Evolutionary conservation across 2,329 filamentous ascomycete genomes (phyloP), one percentile per base, ranked within the genome.

Genomic region (Bertia moriformis): DNA sequence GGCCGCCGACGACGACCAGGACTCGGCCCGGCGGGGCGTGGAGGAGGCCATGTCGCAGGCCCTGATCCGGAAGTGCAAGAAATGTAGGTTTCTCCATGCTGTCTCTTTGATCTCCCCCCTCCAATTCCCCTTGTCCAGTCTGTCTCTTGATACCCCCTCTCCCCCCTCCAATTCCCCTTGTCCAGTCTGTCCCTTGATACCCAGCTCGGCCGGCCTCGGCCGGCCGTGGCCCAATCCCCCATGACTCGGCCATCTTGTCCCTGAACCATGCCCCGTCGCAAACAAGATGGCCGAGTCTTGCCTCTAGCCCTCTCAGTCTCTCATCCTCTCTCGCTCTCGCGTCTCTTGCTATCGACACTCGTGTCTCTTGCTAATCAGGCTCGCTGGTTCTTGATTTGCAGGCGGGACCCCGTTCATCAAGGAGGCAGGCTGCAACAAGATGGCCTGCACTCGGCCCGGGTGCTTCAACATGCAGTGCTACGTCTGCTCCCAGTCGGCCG

Each of bases 21-120:
- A 77, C 4, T 67, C 69, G 3, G 64, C 71, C 14, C 73, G 82
- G 14, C 81, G 80, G 45, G 56, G 65, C 3, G 73, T 93, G 19
- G 86, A 93, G 54, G 85, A 93, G 53, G 85, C 84, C 15, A 89
- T 88, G 81, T 85, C 82, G 2, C 68, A 71, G 14, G 86, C 86
- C 2, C 50, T 93, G 46, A 81, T 93, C 40, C 72, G 86, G 15
- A 74, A 65, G 19, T 93, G 86, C 63, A 85, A 84, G 48, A 67
- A 68, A 46, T 77, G 72, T 62, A 50, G n/a, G n/a, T n/a, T n/a
- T n/a, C 50, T 55, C 51, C 46, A 2, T 1, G 12, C 22, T n/a
- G 18, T 14, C 29, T 2, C 13, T 14, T n/a, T 19, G 14, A 12
- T 5, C 15, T 4, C 19, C 14, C 14, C 12, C 14, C 7, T 29